These are phyloP conservation scores for Pharus latifolius DNA, from an alignment of 176 grass and related monocot genomes.

Conservation along the genomic window DNA sequence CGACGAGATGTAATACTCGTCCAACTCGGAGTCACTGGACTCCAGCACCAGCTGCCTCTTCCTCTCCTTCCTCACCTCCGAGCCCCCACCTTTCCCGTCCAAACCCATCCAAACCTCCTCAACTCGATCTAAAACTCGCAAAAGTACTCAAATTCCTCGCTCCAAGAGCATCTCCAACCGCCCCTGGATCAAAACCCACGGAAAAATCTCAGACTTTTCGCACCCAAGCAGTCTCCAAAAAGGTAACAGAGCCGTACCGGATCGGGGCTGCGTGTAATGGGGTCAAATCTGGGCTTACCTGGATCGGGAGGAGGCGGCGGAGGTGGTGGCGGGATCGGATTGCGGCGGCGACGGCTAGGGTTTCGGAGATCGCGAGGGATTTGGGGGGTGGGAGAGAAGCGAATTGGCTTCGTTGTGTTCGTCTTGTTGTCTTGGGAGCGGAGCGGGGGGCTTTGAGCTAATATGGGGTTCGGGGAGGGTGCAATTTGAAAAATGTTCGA, in stretches of 20 bases:
- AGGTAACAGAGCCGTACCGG: neutral
- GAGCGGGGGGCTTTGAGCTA: neutral
- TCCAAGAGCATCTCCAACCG: constrained; percentile 15
- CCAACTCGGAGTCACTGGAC: constrained; percentile 63
- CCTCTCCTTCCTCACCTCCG: constrained; percentile 22
- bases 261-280: constrained; percentile 5
- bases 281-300: constrained; percentile 17
- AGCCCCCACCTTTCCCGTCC: neutral
- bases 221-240: neutral
- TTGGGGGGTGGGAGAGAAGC: neutral
- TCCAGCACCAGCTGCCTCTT: constrained; percentile 44
- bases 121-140: neutral
- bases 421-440: constrained; percentile 4
- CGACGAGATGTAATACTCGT: constrained; percentile 32
- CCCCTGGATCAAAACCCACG: constrained; percentile 17
- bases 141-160: constrained; percentile 6
- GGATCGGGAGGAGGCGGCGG: neutral
- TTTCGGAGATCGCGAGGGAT: constrained; percentile 22
- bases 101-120: constrained; percentile 17
- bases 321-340: neutral
- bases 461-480: neutral
- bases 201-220: neutral
- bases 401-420: constrained; percentile 14
- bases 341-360: constrained; percentile 21
- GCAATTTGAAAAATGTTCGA: neutral